Base-by-base conservation (phyloP, 345 rosid species). In the Conringia planisiliqua region DNA sequence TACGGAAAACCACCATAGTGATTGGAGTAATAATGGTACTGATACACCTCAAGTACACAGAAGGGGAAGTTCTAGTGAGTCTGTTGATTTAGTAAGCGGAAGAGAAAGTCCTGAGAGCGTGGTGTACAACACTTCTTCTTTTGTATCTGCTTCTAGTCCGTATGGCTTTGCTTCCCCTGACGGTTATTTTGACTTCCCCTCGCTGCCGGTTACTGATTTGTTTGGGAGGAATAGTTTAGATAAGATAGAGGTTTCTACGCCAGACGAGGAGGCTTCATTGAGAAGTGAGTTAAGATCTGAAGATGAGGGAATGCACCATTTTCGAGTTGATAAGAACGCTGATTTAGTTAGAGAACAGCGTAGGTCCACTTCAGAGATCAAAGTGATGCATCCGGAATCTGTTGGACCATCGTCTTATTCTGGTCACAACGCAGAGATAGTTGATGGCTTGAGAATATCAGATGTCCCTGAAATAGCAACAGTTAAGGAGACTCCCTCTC, bases 131-230 rank as follows among this genome's bases (percentile, higher is more conserved):
- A 74, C 86, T 70, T 82, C 89, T 70, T 85, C 82, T 70, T 82
- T 78, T 35, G 66, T 82, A 16, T 76, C 88, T 68, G 63, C 81
- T 36, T 82, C 86, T 54, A 77, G 78, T 64, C 84, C 83, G 0
- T 68, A 70, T 61, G 80, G 75, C 29, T 76, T 58, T 59, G 47
- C 73, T 74, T 83, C 87, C 58, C 78, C 80, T 54, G 85, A 81
- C 59, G 81, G 79, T 64, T 82, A 69, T 79, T 81, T 82, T 79
- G 87, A 85, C 81, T 87, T 87, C 79, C 96, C 96, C 27, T 66
- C 89, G 73, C 79, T 92, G 74, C 90, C 96, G 29, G 85, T 87
- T 61, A 85, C 85, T 11, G 78, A 92, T 82, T 86, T 92, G 83
- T 87, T 92, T 88, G 88, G 82, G 72, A 84, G 84, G 65, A 78